Conservation (phyloP, 257 asterid genomes). For the Solanum rostratum region DNA sequence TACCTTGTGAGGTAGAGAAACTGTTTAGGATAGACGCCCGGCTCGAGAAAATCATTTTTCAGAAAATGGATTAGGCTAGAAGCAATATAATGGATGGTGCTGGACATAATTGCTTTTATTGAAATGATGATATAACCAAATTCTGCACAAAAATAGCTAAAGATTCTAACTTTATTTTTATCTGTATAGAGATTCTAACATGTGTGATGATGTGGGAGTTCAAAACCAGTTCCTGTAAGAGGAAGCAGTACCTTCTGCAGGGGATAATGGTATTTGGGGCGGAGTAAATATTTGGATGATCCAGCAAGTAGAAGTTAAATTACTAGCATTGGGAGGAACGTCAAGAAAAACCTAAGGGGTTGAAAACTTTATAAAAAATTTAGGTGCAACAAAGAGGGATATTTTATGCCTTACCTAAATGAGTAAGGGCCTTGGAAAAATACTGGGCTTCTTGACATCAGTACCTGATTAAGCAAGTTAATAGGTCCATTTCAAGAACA, state of each 20-base stretch:
- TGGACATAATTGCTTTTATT: not conserved
- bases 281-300: not conserved
- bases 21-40: too few species aligned
- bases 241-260: not conserved
- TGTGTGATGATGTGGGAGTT: not conserved
- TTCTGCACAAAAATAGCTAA: not conserved
- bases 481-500: not conserved
- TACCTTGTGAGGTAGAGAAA: not conserved
- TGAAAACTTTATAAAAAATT: not conserved
- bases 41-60: not conserved
- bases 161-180: not conserved
- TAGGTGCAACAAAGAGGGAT: not conserved
- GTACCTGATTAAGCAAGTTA: not conserved
- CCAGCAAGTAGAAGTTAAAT: not conserved
- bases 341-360: not conserved
- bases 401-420: not conserved
- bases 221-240: not conserved
- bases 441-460: not conserved
- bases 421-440: not conserved
- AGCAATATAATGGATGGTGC: not conserved
- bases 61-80: not conserved
- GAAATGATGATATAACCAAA: not conserved
- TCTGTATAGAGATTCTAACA: not conserved
- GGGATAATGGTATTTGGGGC: not conserved
- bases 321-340: not conserved